Percentiles rank a stretch among this genome's conserved stretches.
These are phyloP conservation scores for Neurospora cerealis DNA, from an alignment of 495 filamentous ascomycete species.

Conservation along the genomic window DNA sequence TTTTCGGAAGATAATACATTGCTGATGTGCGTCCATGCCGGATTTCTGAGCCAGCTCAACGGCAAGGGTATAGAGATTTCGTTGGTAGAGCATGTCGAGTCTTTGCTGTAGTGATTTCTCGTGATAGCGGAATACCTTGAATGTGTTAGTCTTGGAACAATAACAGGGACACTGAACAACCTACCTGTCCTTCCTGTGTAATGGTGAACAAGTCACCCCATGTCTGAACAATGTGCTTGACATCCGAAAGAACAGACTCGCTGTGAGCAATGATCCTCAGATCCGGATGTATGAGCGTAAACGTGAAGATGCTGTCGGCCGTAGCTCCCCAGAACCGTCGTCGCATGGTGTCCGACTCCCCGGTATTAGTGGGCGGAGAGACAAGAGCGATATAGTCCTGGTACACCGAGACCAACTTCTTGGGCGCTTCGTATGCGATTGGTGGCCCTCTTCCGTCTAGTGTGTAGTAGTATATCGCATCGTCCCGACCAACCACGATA, in stretches of 20 bases:
- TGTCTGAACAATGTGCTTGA: conserved; percentile 70
- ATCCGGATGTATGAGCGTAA: conserved; percentile 83
- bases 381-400: conserved; percentile 82
- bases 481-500: conserved; percentile 81
- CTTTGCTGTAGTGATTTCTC: conserved; percentile 86
- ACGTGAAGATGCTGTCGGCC: conserved; percentile 67
- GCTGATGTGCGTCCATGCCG: conserved; percentile 64
- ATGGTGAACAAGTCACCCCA: conserved; percentile 89
- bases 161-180: not conserved
- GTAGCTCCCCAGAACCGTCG: conserved; percentile 54
- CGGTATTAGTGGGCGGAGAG: conserved; percentile 54
- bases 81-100: conserved; percentile 86
- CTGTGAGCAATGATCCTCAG: conserved; percentile 85
- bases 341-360: conserved; percentile 43
- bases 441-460: conserved; percentile 74
- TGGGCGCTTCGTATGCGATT: conserved; percentile 82
- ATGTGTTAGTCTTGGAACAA: not conserved
- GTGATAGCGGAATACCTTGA: conserved; percentile 75
- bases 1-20: conserved; percentile 84
- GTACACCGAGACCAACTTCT: conserved; percentile 71
- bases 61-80: conserved; percentile 83
- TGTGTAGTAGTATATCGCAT: conserved; percentile 91
- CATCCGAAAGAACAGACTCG: conserved; percentile 67
- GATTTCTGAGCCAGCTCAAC: conserved; percentile 90
- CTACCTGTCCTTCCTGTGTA: conserved; percentile 80